Evolutionary conservation across 2,329 filamentous ascomycete species (phyloP).

Genomic region (Fusarium dimerum): DNA sequence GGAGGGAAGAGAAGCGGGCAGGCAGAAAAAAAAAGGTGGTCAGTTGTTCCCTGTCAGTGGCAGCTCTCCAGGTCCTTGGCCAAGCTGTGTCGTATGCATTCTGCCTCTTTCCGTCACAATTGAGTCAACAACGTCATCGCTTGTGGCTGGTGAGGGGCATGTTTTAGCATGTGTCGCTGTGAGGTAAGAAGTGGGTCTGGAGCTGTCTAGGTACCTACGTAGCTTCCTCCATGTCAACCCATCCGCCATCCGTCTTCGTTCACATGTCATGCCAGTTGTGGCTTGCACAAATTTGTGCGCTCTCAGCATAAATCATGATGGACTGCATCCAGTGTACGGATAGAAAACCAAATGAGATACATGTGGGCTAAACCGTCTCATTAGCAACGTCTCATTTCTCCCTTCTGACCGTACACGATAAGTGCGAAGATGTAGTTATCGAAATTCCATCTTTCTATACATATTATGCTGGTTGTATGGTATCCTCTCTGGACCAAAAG

Average conservation of each 20-base stretch:
- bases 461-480: neutral
- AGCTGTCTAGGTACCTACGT: no score
- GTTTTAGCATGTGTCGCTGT: no score
- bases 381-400: no score
- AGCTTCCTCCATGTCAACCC: neutral
- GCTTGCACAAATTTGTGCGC: slow-evolving; percentile 5
- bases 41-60: slow-evolving; percentile 25
- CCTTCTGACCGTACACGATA: neutral
- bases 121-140: slow-evolving; percentile 39
- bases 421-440: neutral
- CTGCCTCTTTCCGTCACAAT: slow-evolving; percentile 22
- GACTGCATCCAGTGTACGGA: no score
- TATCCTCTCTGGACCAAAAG: no score
- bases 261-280: slow-evolving; percentile 5
- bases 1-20: slow-evolving; percentile 7
- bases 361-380: no score
- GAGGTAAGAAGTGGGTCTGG: no score
- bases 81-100: slow-evolving; percentile 25
- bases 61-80: slow-evolving; percentile 6
- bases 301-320: no score
- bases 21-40: slow-evolving; percentile 29
- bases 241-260: neutral
- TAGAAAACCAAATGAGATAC: no score
- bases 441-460: neutral
- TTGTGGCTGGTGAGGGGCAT: slow-evolving; percentile 29